Conservation (phyloP, 805 yeast species). For the Yarrowia hollandica region DNA sequence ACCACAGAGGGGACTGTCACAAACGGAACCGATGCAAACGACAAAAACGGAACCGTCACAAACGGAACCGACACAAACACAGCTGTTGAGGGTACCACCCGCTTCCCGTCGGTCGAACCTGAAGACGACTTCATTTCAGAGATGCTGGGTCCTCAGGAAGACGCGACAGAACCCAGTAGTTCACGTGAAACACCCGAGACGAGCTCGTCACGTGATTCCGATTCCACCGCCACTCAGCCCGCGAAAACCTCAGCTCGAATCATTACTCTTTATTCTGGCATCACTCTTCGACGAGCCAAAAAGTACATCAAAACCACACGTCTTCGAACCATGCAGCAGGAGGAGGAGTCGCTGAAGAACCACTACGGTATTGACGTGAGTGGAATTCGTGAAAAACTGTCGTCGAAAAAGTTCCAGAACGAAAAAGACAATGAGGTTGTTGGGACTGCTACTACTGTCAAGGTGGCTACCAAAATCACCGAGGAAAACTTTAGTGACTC, state of each 20-base stretch:
- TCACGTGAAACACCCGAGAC: neutral
- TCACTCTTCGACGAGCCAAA: neutral
- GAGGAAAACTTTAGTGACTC: no score
- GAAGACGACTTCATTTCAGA: neutral
- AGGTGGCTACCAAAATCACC: no score
- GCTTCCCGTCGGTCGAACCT: neutral
- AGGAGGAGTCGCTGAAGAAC: slow-evolving; percentile 5
- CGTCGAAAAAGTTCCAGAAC: neutral
- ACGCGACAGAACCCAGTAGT: neutral
- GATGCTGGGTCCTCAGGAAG: neutral
- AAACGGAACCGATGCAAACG: no score
- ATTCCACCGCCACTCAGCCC: no score
- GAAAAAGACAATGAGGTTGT: no score
- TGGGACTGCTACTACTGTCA: neutral
- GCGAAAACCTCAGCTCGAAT: neutral
- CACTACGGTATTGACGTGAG: slow-evolving; percentile 10
- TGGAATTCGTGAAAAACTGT: neutral
- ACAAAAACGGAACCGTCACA: no score
- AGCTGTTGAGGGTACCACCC: neutral
- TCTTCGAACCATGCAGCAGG: slow-evolving; percentile 2
- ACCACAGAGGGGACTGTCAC: no score
- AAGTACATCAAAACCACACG: neutral
- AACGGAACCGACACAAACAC: neutral
- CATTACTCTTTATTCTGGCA: neutral
- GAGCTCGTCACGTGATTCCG: neutral